phyloP scores from a whole-genome alignment of 2,329 filamentous ascomycete genomes.

The Cordyceps cateniannulata region DNA sequence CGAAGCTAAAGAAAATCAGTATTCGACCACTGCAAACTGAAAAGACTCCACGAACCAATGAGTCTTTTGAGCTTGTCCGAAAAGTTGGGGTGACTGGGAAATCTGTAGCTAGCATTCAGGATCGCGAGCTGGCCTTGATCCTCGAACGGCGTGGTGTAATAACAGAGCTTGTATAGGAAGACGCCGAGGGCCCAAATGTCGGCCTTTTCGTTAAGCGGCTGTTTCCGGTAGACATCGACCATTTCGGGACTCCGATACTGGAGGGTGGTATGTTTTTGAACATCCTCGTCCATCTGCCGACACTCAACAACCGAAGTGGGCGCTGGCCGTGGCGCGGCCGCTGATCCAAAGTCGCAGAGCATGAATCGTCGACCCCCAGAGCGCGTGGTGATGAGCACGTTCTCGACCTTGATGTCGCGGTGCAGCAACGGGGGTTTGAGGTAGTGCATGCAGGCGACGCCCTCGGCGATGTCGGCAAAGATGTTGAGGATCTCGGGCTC shows the following conservation, averaged over 20 bases:
- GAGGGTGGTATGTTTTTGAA: constrained; percentile 93
- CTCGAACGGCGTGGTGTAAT: constrained; percentile 98
- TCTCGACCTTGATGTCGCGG: constrained; percentile 95
- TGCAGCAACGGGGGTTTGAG: constrained; percentile 89
- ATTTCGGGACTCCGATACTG: constrained; percentile 98
- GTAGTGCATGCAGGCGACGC: constrained; percentile 98
- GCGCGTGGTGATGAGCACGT: constrained; percentile 77
- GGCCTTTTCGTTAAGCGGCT: constrained; percentile 96
- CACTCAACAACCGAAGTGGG: constrained; percentile 85
- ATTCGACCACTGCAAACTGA: not conserved
- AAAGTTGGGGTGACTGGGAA: constrained; percentile 80
- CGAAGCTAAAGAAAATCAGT: constrained; percentile 51
- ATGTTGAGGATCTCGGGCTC: constrained; percentile 97
- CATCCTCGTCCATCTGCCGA: constrained; percentile 88
- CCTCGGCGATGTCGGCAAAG: constrained; percentile 91
- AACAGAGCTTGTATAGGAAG: constrained; percentile 94
- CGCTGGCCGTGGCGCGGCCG: constrained; percentile 75
- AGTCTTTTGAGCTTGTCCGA: constrained; percentile 84
- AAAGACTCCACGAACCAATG: constrained; percentile 54
- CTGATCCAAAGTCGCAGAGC: constrained; percentile 95
- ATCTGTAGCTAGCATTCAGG: constrained; percentile 90
- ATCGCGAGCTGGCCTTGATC: constrained; percentile 97
- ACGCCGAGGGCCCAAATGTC: constrained; percentile 98
- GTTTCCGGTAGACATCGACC: constrained; percentile 95
- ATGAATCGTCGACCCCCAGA: constrained; percentile 75